Evolutionary conservation across 768 basidiomycete genomes (phyloP), one percentile per base, ranked within the genome.

Genomic region (Scleroderma bovista): DNA sequence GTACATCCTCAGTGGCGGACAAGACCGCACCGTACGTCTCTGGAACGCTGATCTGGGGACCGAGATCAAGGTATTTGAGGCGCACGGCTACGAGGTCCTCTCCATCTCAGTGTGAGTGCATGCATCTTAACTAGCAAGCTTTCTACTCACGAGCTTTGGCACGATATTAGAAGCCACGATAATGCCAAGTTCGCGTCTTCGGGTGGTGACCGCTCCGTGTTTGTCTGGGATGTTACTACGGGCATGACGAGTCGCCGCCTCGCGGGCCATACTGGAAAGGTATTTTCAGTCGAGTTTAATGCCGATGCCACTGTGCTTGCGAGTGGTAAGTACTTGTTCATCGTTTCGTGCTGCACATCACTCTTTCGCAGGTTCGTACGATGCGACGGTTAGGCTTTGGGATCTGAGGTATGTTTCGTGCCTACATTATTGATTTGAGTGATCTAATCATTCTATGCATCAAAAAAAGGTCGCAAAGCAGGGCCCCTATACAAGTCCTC

Each of bases 71-170:
- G 66, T 75, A 0, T 99, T 96, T 65, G 72, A 82, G 50, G 91
- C 90, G 9, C 95, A 98, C 66, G 95, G 93, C 24, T 95, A 97
- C 65, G 96, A 98, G 64, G 89, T 99, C 3, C 77, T 98, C 37
- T 89, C 90, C 2, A 72, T 99, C 44, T 78, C 88, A 43, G 86
- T 96, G 93, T 94, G 60, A 60, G 89, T 73, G 29, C 42, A 32
- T 15, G n/a, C 17, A 19, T 40, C 39, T 40, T 32, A 12, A 16
- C 37, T 55, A 48, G 26, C 39, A 38, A 26, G 24, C 49, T 36
- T 45, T 6, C 16, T 6, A 22, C 31, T 12, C 3, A 43, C 34
- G 13, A 29, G 15, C 23, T 42, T 22, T 17, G 31, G 17, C 38
- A 32, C 48, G 11, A 26, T 24, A 47, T 16, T 57, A 95, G 90